A percentile compares a stretch with the other conserved stretches of the same genome.
Evolutionary conservation across 768 basidiomycete genomes (phyloP).

Genomic region (Panellus pusillus): DNA sequence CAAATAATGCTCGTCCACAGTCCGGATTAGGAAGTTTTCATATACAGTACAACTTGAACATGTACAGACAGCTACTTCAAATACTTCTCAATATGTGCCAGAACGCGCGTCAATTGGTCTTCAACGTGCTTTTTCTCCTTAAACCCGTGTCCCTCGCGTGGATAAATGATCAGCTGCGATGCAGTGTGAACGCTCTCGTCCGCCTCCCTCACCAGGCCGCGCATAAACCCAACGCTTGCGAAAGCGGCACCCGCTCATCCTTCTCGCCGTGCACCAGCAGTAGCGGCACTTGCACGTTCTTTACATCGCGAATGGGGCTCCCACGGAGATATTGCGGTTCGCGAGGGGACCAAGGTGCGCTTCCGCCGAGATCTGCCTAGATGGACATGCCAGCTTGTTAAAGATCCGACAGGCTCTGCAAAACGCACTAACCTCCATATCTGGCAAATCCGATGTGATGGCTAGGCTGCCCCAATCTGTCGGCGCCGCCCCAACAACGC

Average conservation of each 20-base stretch:
- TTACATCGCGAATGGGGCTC: constrained; percentile 17
- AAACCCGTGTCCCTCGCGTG: constrained; percentile 16
- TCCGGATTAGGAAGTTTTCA: neutral
- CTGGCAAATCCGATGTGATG: constrained; percentile 11
- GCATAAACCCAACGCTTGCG: constrained; percentile 20
- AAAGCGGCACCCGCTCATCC: constrained; percentile 17
- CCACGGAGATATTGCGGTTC: constrained; percentile 10
- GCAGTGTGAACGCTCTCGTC: constrained; percentile 9
- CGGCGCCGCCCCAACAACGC: constrained; percentile 10
- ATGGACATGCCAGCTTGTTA: neutral
- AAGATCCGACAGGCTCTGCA: neutral
- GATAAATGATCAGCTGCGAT: constrained; percentile 18
- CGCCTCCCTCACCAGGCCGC: constrained; percentile 12
- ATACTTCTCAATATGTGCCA: constrained; percentile 16
- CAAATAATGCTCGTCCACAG: neutral
- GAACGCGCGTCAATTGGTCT: constrained; percentile 16
- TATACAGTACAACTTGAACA: no score
- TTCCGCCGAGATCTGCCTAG: constrained; percentile 10
- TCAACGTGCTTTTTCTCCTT: constrained; percentile 14
- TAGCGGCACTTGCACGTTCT: constrained; percentile 17
- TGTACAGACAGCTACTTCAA: neutral
- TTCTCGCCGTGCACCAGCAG: constrained; percentile 16
- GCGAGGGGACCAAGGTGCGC: constrained; percentile 12
- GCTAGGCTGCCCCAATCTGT: constrained; percentile 23
- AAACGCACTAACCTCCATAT: constrained; percentile 1